These are phyloP conservation scores for Paramecium bursaria DNA, from an alignment of 73 alveolate species.

Conservation along the genomic window DNA sequence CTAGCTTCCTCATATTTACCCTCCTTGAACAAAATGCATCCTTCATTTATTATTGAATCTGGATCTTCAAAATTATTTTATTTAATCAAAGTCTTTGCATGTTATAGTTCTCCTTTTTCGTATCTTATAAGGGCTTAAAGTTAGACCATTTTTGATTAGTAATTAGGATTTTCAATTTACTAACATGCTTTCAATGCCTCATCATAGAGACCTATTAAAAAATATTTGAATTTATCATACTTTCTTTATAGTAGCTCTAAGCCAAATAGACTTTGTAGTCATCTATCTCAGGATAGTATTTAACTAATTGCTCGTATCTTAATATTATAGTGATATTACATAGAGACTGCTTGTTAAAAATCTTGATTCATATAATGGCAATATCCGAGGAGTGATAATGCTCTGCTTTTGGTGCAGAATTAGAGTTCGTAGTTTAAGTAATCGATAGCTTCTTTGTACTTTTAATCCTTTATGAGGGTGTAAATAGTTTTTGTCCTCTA, in stretches of 20 bases:
- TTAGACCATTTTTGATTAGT: constrained; percentile 77
- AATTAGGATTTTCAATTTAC: constrained; percentile 78
- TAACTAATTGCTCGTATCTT: constrained; percentile 71
- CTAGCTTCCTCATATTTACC: constrained; percentile 96
- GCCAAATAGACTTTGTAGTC: constrained; percentile 76
- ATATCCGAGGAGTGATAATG: constrained; percentile 75
- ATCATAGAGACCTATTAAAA: constrained; percentile 72
- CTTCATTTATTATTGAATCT: constrained; percentile 88
- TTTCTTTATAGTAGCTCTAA: constrained; percentile 71
- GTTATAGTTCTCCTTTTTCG: constrained; percentile 88
- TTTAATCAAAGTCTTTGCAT: constrained; percentile 85
- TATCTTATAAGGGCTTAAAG: constrained; percentile 88
- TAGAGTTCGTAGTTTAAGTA: constrained; percentile 73
- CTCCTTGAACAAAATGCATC: constrained; percentile 93
- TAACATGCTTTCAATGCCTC: constrained; percentile 91
- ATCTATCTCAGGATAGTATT: constrained; percentile 77
- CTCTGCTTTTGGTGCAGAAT: constrained; percentile 75
- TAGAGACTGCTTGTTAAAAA: constrained; percentile 71
- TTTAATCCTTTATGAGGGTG: constrained; percentile 74
- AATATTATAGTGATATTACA: constrained; percentile 44
- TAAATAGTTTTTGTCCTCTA: constrained; percentile 75
- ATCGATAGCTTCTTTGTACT: constrained; percentile 75
- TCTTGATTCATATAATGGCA: constrained; percentile 74
- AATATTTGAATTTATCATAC: constrained; percentile 62
- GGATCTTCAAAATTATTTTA: constrained; percentile 84